These are phyloP conservation scores for Solanum phureja DNA, from an alignment of 257 asterid species.

Conservation along the genomic window DNA sequence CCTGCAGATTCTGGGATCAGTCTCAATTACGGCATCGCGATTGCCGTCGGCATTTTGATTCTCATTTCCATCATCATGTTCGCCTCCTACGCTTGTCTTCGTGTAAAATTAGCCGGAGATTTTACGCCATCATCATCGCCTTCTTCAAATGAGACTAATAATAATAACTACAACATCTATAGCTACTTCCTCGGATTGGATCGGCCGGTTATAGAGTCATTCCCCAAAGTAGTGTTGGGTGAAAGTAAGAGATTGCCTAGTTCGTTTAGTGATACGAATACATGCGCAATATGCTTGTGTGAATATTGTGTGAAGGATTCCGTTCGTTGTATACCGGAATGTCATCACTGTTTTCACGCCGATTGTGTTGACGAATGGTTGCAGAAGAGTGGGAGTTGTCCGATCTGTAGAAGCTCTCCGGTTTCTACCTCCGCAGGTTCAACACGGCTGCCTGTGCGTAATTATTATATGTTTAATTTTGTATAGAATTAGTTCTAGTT, in stretches of 20 bases:
- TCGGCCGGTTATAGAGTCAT: conserved; percentile 2
- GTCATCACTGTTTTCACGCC: conserved; percentile 15
- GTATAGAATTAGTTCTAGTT: no score
- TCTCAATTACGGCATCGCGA: conserved; percentile 11
- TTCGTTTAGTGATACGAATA: background rate
- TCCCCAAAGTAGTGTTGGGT: conserved; percentile 8
- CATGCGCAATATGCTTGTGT: conserved; percentile 17
- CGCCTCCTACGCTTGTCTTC: conserved; percentile 10
- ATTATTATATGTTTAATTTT: no score
- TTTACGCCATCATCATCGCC: background rate
- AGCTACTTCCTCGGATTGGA: conserved; percentile 1
- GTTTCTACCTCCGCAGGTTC: background rate
- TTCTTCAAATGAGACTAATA: background rate
- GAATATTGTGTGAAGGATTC: conserved; percentile 5
- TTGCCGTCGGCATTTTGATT: conserved; percentile 3
- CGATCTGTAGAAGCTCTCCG: conserved; percentile 20
- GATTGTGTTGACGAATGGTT: conserved; percentile 18
- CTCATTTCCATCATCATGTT: conserved; percentile 8
- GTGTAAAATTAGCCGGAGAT: background rate
- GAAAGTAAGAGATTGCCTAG: conserved; percentile 10
- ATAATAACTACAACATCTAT: background rate
- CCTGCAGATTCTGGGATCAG: background rate
- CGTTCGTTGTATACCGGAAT: conserved; percentile 16
- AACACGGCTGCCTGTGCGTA: background rate
- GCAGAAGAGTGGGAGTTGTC: conserved; percentile 8